Evolutionary conservation across 805 yeast genomes (phyloP), one percentile per base, ranked within the genome.

Genomic region (Yarrowia deformans): DNA sequence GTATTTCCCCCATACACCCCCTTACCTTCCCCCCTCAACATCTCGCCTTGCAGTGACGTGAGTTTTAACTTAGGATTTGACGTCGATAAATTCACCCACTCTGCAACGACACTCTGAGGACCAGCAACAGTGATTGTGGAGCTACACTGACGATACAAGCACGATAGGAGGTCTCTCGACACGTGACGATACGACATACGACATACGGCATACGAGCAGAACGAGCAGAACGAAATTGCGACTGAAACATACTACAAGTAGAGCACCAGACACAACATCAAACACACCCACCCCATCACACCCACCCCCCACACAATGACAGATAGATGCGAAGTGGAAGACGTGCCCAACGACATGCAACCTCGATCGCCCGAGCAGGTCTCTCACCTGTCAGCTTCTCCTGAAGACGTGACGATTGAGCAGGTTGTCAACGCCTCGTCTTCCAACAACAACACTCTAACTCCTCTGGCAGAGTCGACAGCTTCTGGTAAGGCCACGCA

Each of bases 331-430:
- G 52, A 43, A 34, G 66, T 60, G 40, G 66, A 45, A 45, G 52
- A 60, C 52, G 52, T 60, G 48, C 66, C 66, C 8, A 42, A 45
- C 32, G 66, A 60, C 66, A 60, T 60, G 66, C 52, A 45, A 34
- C 66, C 66, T 8, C 66, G 66, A 3, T 56, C 64, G 16, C 64
- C 64, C 37, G 49, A 56, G 39, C 64, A 56, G 42, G 64, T 56
- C n/a, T 56, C 64, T n/a, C 64, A 56, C 39, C 39, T 56, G n/a
- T 43, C 64, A 8, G 49, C 49, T 3, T 56, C 64, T 6, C 64
- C 64, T 18, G 64, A 56, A 16, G 42, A 29, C 49, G 64, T 56
- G 64, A 40, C 64, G 40, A 56, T 42, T n/a, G 64, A 56, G 37
- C 64, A 56, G 64, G 45, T 54, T 18, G 60, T 54, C 45, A 19